Base-by-base conservation (phyloP, 257 asterid species). In the Capsicum baccatum region DNA sequence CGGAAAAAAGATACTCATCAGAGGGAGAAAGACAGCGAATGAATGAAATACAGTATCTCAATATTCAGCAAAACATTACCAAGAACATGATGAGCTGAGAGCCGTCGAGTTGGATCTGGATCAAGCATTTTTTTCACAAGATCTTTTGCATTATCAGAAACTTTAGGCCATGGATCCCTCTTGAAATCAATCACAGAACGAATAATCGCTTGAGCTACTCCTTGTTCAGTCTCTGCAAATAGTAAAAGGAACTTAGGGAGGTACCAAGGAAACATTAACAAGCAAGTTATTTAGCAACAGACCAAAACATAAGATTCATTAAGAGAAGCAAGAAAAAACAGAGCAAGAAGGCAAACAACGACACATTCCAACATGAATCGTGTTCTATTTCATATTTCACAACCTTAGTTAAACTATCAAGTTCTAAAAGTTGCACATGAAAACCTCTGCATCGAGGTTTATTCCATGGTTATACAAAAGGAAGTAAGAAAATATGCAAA, bases 161-260 rank as follows among this genome's bases (percentile, higher is more conserved):
- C 94, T 86, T 89, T 90, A 57, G 97, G 97, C 97, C 98, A 94
- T 55, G 97, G 98, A 85, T 92, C 96, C 69, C 97, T 88, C 88
- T 90, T 93, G 58, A 93, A 94, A 83, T 92, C 96, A 87, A 94
- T 83, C 57, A 87, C 91, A 56, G 98, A 91, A 66, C 92, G 91
- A 81, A 94, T 92, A 88, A 94, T 93, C 84, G 98, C 94, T 90
- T 94, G 97, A 62, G 97, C 97, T 86, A 94, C 97, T 78, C 97
- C 97, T 87, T 94, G 95, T 90, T 92, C 97, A 14, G 98, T 90
- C 89, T 94, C 98, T 94, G 92, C 84, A 85, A 55, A 71, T 70
- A 68, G 73, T 57, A 62, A 54, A 16, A 33, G 59, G 42, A 42
- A 39, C 57, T 19, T 64, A 83, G 33, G 37, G 70, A 54, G 21